Conservation (phyloP, 192 early-diverging fungal species). For the Coemansia sp. region DNA sequence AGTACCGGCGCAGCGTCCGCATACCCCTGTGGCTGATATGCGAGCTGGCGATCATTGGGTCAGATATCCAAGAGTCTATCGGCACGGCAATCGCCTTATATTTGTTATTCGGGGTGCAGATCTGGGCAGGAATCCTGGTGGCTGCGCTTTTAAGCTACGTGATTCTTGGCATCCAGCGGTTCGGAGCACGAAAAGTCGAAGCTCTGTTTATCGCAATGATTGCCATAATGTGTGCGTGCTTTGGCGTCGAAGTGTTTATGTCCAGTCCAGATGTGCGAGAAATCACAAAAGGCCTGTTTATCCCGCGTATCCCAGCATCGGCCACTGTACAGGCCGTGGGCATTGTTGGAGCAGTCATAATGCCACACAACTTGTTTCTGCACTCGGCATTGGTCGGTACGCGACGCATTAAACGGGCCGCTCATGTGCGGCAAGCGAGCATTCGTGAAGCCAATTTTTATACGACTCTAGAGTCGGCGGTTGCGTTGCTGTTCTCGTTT, state of each 20-base stretch:
- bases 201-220: constrained; percentile 72
- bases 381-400: constrained; percentile 79
- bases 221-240: constrained; percentile 71
- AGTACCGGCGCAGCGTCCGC: constrained; percentile 45
- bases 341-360: constrained; percentile 69
- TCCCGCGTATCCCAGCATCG: constrained; percentile 58
- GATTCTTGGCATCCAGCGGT: constrained; percentile 66
- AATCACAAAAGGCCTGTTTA: constrained; percentile 57
- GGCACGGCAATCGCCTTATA: constrained; percentile 87
- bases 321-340: constrained; percentile 67
- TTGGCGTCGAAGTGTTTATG: constrained; percentile 66
- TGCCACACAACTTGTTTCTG: constrained; percentile 91
- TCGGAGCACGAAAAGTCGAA: constrained; percentile 71
- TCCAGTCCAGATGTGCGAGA: constrained; percentile 53
- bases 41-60: constrained; percentile 68
- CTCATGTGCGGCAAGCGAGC: constrained; percentile 47
- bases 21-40: constrained; percentile 61
- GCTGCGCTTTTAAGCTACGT: constrained; percentile 79
- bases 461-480: constrained; percentile 62
- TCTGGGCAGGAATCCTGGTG: constrained; percentile 74
- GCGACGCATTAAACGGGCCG: constrained; percentile 44
- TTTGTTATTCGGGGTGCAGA: constrained; percentile 66
- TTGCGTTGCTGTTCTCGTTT: constrained; percentile 65
- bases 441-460: constrained; percentile 71
- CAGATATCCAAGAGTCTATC: constrained; percentile 79